phyloP scores from a whole-genome alignment of 768 basidiomycete genomes.

The Phylloporus sp. region DNA sequence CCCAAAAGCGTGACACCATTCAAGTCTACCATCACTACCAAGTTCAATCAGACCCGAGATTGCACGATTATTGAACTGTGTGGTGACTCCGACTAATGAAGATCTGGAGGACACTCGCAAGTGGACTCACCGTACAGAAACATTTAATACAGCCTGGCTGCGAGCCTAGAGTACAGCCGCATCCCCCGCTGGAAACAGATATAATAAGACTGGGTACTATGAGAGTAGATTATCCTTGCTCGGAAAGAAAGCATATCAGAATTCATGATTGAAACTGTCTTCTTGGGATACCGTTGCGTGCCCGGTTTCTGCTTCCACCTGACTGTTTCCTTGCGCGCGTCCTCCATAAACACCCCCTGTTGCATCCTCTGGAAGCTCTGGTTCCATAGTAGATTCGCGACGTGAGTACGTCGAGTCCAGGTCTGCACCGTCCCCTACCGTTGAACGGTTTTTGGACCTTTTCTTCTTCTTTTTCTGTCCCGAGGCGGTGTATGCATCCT shows the following conservation, averaged over 20 bases:
- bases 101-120: too few relatives aligned
- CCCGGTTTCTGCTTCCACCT: conserved; percentile 15
- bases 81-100: too few relatives aligned
- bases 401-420: conserved; percentile 32
- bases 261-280: conserved; percentile 63
- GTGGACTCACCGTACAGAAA: neutral
- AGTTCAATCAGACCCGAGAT: too few relatives aligned
- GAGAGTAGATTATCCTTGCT: neutral
- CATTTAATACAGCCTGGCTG: neutral
- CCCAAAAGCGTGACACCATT: too few relatives aligned
- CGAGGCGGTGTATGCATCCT: conserved; percentile 64
- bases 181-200: neutral
- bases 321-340: conserved; percentile 12
- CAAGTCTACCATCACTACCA: too few relatives aligned
- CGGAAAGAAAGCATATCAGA: conserved; percentile 35
- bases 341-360: conserved; percentile 62
- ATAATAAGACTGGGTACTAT: conserved; percentile 11
- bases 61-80: too few relatives aligned
- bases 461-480: conserved; percentile 61
- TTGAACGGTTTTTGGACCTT: conserved; percentile 51
- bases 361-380: conserved; percentile 60
- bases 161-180: neutral
- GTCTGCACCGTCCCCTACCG: conserved; percentile 33
- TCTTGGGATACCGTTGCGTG: conserved; percentile 31
- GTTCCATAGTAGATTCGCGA: conserved; percentile 41